Evolutionary conservation across 73 alveolate species (phyloP).

Genomic region (Stentor roeselii): DNA sequence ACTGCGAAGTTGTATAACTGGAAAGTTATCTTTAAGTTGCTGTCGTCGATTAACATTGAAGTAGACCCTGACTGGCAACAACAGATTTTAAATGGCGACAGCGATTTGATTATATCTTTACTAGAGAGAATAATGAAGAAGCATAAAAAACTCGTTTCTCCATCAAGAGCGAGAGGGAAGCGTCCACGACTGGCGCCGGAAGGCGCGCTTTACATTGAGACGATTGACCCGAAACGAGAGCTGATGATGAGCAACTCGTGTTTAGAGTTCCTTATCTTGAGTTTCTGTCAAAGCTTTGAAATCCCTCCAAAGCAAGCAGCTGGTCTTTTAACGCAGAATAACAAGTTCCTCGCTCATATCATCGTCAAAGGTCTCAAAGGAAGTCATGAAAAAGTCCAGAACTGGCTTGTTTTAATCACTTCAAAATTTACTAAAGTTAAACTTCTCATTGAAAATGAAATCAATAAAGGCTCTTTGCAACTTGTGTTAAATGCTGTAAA

Average conservation of each 20-base stretch:
- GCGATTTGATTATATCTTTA: slow-evolving; percentile 41
- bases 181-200: slow-evolving; percentile 1
- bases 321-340: slow-evolving; percentile 60
- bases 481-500: not conserved
- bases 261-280: slow-evolving; percentile 54
- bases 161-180: slow-evolving; percentile 30
- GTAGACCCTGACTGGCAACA: slow-evolving; percentile 60
- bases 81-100: slow-evolving; percentile 51
- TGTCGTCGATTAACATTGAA: slow-evolving; percentile 55
- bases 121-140: slow-evolving; percentile 34
- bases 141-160: not conserved
- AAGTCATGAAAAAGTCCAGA: slow-evolving; percentile 47
- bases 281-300: slow-evolving; percentile 50
- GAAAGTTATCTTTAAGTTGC: slow-evolving; percentile 58
- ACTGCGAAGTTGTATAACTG: slow-evolving; percentile 77
- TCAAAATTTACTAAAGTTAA: slow-evolving; percentile 46
- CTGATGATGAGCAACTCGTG: slow-evolving; percentile 49
- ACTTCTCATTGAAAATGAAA: not conserved
- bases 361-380: slow-evolving; percentile 68
- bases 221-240: slow-evolving; percentile 39
- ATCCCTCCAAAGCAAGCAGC: slow-evolving; percentile 73
- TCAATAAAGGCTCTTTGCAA: not conserved
- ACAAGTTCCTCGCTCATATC: slow-evolving; percentile 50
- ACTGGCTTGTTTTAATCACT: slow-evolving; percentile 60
- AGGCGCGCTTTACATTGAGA: slow-evolving; percentile 43